Evolutionary conservation across 371 early-diverging fungal genomes (phyloP).

Genomic region (Choanephora cucurbitarum): DNA sequence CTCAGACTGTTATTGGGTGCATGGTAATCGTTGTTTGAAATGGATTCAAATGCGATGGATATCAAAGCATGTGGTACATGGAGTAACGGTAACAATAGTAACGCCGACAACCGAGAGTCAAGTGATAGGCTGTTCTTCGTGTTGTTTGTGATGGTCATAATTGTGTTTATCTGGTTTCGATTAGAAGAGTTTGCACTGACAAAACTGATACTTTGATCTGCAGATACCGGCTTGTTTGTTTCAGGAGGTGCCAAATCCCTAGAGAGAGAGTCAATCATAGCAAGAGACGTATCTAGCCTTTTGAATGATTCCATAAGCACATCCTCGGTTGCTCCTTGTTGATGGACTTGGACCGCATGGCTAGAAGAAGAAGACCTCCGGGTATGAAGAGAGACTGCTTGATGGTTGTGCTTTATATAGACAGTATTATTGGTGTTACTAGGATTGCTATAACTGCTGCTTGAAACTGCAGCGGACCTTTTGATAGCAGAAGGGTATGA

Average conservation of each 20-base stretch:
- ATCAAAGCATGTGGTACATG: slow-evolving; percentile 32
- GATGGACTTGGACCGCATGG: neutral
- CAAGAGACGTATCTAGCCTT: slow-evolving; percentile 26
- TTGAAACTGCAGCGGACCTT: neutral
- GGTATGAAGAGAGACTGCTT: no score
- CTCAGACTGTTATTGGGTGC: slow-evolving; percentile 6
- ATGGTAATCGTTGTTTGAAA: slow-evolving; percentile 6
- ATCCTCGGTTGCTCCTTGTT: slow-evolving; percentile 1
- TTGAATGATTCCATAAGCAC: slow-evolving; percentile 27
- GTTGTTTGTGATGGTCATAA: neutral
- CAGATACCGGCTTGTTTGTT: neutral
- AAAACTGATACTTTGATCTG: neutral
- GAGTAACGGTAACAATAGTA: slow-evolving; percentile 25
- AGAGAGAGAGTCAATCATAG: slow-evolving; percentile 30
- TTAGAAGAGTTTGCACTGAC: no score
- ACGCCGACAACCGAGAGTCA: slow-evolving; percentile 17
- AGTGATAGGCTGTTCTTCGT: slow-evolving; percentile 2
- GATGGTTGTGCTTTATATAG: no score
- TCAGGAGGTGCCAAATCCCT: slow-evolving; percentile 21
- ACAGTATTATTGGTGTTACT: neutral
- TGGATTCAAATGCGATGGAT: slow-evolving; percentile 23
- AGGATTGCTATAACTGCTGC: neutral
- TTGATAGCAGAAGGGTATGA: slow-evolving; percentile 11
- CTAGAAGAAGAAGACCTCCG: no score
- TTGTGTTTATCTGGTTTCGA: no score